Evolutionary conservation across 306 rosid genomes (phyloP), one percentile per base, ranked within the genome.

Genomic region (Casuarina cunninghamiana): DNA sequence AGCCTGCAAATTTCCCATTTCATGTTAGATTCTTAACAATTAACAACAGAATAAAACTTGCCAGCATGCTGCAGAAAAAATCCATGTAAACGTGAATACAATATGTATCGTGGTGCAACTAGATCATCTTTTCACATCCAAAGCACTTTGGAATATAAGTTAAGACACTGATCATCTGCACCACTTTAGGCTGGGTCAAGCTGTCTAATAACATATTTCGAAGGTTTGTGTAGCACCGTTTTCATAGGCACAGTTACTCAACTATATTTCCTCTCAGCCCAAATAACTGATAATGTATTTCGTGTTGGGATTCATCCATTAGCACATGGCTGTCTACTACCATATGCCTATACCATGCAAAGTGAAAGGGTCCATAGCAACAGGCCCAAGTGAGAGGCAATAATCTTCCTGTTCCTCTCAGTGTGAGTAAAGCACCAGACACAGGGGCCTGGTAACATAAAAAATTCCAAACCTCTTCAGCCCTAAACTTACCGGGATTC

Each of bases 1-100:
- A 91, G 76, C 93, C 96, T 91, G 87, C 82, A 85, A 75, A 72
- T 45, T 38, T 10, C 26, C 3, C 39, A 69, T 10, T 11, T 58
- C 71, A 44, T 32, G 16, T 66, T 49, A 53, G 67, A 35, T 32
- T 60, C 32, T 44, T 53, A 66, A 26, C 32, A 79, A 55, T 51
- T 35, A 32, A 41, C 21, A 73, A 37, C 5, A 53, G 50, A 74
- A 67, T 21, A 44, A 71, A 71, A 46, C 16, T 61, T 35, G 44
- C 41, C 1, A 49, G 16, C 50, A 73, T 26, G 63, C 41, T 44
- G 17, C 43, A 44, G 48, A 11, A 66, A 12, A 41, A n/a, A 41
- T 42, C 10, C 71, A 2, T 41, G 48, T 38, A 66, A 62, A 62
- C 11, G 11, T 62, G 68, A 66, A 66, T 12, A 66, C 0, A 44